Conservation (phyloP, 2,329 filamentous ascomycete species). For the Cladophialophora immunda region DNA sequence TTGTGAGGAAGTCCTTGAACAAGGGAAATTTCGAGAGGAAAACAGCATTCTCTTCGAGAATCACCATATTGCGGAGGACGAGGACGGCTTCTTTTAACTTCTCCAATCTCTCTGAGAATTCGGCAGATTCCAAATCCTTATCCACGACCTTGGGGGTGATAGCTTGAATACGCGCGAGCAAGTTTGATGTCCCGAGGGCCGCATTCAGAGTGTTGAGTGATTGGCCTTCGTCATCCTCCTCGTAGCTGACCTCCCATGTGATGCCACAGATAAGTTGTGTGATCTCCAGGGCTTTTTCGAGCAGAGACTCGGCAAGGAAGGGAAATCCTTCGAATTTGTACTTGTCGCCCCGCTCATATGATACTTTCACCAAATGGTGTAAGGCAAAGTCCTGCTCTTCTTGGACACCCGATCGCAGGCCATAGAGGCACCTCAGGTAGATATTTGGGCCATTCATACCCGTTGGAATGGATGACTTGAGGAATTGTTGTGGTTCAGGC, state of each 20-base stretch:
- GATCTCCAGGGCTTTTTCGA: conserved; percentile 83
- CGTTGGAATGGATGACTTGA: conserved; percentile 40
- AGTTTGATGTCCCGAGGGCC: conserved; percentile 71
- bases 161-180: conserved; percentile 74
- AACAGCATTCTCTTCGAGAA: conserved; percentile 84
- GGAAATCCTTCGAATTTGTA: conserved; percentile 94
- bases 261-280: conserved; percentile 82
- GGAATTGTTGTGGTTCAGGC: conserved; percentile 32
- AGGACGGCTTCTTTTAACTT: conserved; percentile 86
- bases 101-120: conserved; percentile 73
- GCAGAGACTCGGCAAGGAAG: conserved; percentile 84
- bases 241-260: conserved; percentile 81
- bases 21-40: conserved; percentile 80
- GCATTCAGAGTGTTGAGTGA: conserved; percentile 69
- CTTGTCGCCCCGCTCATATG: conserved; percentile 91
- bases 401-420: conserved; percentile 79
- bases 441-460: conserved; percentile 84
- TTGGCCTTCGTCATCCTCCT: conserved; percentile 62
- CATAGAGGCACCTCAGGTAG: conserved; percentile 85
- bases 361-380: conserved; percentile 94
- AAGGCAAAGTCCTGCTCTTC: conserved; percentile 91
- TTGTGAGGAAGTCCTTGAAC: conserved; percentile 82
- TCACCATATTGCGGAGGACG: conserved; percentile 95
- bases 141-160: conserved; percentile 69
- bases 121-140: conserved; percentile 47